Conservation (phyloP, 2,329 filamentous ascomycete genomes). For the Pyrenochaeta sp. region DNA sequence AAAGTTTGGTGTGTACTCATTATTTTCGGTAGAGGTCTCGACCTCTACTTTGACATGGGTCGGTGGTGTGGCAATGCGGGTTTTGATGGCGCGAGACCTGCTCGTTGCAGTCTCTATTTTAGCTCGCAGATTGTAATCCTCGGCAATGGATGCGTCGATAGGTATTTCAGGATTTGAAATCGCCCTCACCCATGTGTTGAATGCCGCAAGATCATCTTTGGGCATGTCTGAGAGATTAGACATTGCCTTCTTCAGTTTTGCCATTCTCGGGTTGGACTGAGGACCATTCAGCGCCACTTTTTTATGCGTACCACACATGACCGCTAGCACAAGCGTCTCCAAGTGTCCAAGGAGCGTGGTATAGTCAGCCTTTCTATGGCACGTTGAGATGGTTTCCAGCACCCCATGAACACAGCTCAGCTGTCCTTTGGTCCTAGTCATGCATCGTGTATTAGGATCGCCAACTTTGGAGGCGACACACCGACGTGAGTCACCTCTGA, state of each 20-base stretch:
- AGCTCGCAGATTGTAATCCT: neutral
- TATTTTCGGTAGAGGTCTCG: no score
- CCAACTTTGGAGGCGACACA: neutral
- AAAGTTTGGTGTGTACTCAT: neutral
- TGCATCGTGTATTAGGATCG: neutral
- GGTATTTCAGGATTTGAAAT: neutral
- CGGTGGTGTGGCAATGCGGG: no score
- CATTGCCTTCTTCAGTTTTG: neutral
- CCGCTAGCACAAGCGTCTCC: neutral
- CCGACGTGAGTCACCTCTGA: neutral
- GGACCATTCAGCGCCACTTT: neutral
- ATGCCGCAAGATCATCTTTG: neutral
- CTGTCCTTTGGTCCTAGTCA: neutral
- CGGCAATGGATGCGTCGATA: neutral
- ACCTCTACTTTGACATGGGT: no score
- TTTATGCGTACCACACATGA: neutral
- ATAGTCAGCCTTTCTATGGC: neutral
- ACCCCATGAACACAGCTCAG: neutral
- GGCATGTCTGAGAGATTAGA: neutral
- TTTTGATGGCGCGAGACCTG: neutral
- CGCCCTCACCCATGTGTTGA: neutral
- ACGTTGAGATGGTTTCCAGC: neutral
- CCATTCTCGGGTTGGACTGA: neutral
- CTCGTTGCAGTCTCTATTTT: neutral
- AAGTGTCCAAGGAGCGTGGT: neutral